phyloP scores from a whole-genome alignment of 805 yeast genomes.

The Saturnispora diversa region DNA sequence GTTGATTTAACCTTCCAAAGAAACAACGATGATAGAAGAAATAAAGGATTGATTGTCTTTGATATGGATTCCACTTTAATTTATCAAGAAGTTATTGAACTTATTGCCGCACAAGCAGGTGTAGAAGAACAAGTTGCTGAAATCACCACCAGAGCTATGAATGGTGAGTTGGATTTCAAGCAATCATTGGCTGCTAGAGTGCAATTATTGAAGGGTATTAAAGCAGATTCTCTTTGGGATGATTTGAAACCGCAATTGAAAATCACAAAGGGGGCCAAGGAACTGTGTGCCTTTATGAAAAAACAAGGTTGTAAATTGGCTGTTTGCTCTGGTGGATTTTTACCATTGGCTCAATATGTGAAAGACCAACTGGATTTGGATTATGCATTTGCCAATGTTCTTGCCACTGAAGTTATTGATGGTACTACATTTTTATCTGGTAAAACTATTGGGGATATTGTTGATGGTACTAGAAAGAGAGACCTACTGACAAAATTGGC shows the following conservation, averaged over 20 bases:
- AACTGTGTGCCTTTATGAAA: slow-evolving; percentile 57
- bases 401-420: slow-evolving; percentile 36
- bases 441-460: slow-evolving; percentile 67
- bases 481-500: slow-evolving; percentile 58
- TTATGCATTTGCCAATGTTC: slow-evolving; percentile 80
- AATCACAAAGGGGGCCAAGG: slow-evolving; percentile 81
- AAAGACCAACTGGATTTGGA: slow-evolving; percentile 62
- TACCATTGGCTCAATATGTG: slow-evolving; percentile 76
- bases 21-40: slow-evolving; percentile 25
- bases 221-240: slow-evolving; percentile 65
- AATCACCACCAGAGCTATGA: slow-evolving; percentile 93
- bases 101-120: slow-evolving; percentile 89
- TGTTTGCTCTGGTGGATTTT: slow-evolving; percentile 91
- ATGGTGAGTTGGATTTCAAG: slow-evolving; percentile 88
- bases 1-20: slow-evolving; percentile 40
- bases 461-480: slow-evolving; percentile 82
- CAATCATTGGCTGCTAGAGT: slow-evolving; percentile 75
- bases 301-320: slow-evolving; percentile 61
- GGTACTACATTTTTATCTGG: slow-evolving; percentile 56
- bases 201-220: slow-evolving; percentile 70
- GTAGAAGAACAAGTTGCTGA: slow-evolving; percentile 82
- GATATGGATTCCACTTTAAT: slow-evolving; percentile 98
- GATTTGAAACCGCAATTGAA: slow-evolving; percentile 59
- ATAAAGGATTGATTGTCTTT: slow-evolving; percentile 64
- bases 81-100: slow-evolving; percentile 91